Evolutionary conservation across 2,329 filamentous ascomycete species (phyloP).

Genomic region (Penicillium sp.): DNA sequence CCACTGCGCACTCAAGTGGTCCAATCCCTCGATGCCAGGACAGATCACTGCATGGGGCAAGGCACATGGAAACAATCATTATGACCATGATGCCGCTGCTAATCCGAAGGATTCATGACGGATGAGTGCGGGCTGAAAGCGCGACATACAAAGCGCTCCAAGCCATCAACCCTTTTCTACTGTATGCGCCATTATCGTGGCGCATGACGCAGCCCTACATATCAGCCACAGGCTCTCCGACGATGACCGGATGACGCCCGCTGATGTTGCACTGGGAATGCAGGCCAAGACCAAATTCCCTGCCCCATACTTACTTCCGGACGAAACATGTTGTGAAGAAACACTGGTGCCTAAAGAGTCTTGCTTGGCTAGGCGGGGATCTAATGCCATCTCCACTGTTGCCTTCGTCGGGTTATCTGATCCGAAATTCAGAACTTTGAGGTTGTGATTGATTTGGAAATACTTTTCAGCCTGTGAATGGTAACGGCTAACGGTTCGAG

Average conservation of each 20-base stretch:
- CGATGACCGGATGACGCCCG: neutral
- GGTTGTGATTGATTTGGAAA: too few relatives aligned
- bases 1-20: neutral
- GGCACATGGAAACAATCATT: too few relatives aligned
- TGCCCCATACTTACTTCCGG: neutral
- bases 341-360: conserved; percentile 21
- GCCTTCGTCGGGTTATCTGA: too few relatives aligned
- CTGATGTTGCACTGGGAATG: conserved; percentile 18
- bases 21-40: neutral
- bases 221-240: conserved; percentile 17
- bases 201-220: conserved; percentile 15
- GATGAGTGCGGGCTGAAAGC: neutral
- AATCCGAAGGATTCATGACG: neutral
- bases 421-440: too few relatives aligned
- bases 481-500: too few relatives aligned
- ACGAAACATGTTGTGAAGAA: conserved; percentile 4
- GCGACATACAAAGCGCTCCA: neutral
- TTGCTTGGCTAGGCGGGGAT: conserved; percentile 4
- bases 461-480: too few relatives aligned
- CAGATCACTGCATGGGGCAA: neutral
- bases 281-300: conserved; percentile 16
- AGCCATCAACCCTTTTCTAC: too few relatives aligned
- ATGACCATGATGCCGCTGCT: neutral
- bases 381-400: neutral
- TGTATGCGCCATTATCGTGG: conserved; percentile 14